These are phyloP conservation scores for Closterium sp. DNA, from an alignment of 139 green algal species.

Conservation along the genomic window DNA sequence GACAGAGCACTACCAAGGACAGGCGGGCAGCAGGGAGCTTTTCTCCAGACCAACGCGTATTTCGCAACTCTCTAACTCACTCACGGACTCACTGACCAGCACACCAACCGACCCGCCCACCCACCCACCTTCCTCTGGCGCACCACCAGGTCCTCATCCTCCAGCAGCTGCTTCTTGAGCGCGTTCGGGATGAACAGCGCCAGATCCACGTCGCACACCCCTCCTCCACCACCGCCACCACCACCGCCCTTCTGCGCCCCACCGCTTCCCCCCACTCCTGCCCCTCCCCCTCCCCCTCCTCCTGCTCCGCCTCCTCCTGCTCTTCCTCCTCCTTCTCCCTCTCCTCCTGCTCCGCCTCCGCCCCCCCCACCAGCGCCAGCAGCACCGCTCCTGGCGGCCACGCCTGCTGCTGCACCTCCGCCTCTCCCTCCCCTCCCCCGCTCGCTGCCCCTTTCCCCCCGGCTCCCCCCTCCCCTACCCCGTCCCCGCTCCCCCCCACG, in stretches of 20 bases:
- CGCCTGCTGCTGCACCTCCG: background rate
- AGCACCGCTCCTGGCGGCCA: background rate
- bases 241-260: background rate
- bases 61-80: no score
- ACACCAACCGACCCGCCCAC: no score
- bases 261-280: background rate
- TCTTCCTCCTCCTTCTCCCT: background rate
- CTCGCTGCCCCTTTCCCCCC: background rate
- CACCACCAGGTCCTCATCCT: conserved; percentile 7
- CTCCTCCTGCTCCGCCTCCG: background rate
- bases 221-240: no score
- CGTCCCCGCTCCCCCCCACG: background rate
- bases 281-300: background rate
- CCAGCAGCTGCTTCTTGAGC: background rate
- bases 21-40: no score
- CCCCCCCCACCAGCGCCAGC: background rate
- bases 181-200: background rate
- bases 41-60: no score
- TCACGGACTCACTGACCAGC: no score
- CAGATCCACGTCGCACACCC: background rate
- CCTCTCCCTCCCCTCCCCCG: conserved; percentile 2
- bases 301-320: background rate
- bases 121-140: background rate
- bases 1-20: no score
- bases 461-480: background rate